Base-by-base conservation (phyloP, 2,329 filamentous ascomycete species). In the Knoxdaviesia capensis region DNA sequence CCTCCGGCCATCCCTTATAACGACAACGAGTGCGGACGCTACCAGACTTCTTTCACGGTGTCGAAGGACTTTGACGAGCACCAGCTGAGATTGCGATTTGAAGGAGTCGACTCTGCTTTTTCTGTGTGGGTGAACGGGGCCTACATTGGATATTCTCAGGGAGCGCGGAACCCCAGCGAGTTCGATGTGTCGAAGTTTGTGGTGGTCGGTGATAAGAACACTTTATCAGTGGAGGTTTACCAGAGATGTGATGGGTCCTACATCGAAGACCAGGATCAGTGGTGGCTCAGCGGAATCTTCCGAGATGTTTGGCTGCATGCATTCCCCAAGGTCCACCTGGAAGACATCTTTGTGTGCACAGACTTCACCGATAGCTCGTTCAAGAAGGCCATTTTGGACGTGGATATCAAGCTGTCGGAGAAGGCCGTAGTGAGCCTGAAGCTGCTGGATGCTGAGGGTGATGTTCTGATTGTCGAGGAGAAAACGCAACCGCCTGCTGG, bases 31-130 rank as follows among this genome's bases (percentile, higher is more conserved):
- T 68, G 64, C 36, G 79, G 79, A 1, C 70, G 69, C 1, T 83
- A 83, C 48, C 55, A 72, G 37, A 69, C 64, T 2, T 59, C 56
- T 6, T 81, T 83, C 52, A 51, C 55, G 0, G 60, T 78, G 0
- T 65, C 65, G 0, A 49, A 61, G 4, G 50, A 60, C 6, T 67
- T 63, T 40, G 57, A 59, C n/a, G 59, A 57, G 5, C 56, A 65
- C 30, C 74, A 80, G 48, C 61, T 80, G 9, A 62, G 78, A n/a
- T 57, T 86, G 5, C 64, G 79, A 4, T 85, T 85, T 44, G 80
- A 85, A 48, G 80, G 80, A 0, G 79, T 85, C 0, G 80, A 85
- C 51, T 71, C 75, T 38, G 72, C 79, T 0, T 85, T 80, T 48
- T 74, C 79, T 48, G 62, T 83, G 2, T 84, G 73, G 68, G 52